phyloP scores from a whole-genome alignment of 1,284 basidiomycete genomes.

The Pseudomicrostroma phylloplanum region DNA sequence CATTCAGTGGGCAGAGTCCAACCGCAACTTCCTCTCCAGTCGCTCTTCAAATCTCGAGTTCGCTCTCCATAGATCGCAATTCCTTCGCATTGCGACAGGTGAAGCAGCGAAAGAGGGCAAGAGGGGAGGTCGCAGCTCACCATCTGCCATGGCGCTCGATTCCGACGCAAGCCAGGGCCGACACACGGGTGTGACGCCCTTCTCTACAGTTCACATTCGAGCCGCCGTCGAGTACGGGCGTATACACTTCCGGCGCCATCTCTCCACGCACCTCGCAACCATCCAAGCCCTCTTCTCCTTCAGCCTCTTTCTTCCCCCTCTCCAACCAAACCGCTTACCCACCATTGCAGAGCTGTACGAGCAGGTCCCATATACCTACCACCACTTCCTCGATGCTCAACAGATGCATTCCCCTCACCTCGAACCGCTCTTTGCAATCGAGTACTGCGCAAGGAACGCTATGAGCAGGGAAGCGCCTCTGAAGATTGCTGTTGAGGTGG shows the following conservation, averaged over 20 bases:
- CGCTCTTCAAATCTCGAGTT: constrained; percentile 37
- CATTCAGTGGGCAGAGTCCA: constrained; percentile 29
- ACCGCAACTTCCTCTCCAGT: constrained; percentile 22
- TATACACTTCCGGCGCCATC: constrained; percentile 55
- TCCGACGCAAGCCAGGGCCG: no score
- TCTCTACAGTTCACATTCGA: constrained; percentile 1
- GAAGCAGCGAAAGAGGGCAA: no score
- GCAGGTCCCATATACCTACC: constrained; percentile 31
- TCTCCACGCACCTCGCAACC: constrained; percentile 61
- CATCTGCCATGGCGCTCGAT: constrained; percentile 17
- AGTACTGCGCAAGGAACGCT: constrained; percentile 78
- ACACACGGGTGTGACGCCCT: no score
- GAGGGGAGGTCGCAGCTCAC: constrained; percentile 12
- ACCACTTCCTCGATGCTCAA: constrained; percentile 25
- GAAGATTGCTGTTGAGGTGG: constrained; percentile 78
- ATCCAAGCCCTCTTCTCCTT: constrained; percentile 72
- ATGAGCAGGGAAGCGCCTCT: constrained; percentile 83
- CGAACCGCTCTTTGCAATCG: constrained; percentile 73
- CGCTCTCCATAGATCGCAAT: constrained; percentile 34
- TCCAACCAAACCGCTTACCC: no score
- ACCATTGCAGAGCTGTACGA: constrained; percentile 9
- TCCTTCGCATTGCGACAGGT: constrained; percentile 29
- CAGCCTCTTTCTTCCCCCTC: constrained; percentile 62
- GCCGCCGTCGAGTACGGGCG: constrained; percentile 58
- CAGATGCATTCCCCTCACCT: constrained; percentile 61